phyloP scores from a whole-genome alignment of 805 yeast genomes.

The Ogataea minuta region DNA sequence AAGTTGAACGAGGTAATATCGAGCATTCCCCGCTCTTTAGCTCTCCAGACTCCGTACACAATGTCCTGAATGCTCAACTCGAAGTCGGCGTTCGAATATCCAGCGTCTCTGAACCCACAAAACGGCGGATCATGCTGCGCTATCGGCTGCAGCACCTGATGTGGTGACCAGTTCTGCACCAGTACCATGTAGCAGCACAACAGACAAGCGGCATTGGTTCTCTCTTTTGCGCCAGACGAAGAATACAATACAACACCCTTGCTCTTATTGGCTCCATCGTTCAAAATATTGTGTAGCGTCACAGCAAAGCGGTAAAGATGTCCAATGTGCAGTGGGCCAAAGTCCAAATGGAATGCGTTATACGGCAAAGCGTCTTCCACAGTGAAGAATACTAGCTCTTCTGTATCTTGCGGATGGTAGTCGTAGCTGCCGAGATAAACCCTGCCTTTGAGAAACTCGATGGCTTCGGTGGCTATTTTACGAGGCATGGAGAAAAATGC shows the following conservation, averaged over 20 bases:
- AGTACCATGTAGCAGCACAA: constrained; percentile 92
- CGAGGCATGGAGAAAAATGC: constrained; percentile 24
- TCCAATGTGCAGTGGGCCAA: constrained; percentile 94
- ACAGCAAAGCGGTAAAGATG: constrained; percentile 95
- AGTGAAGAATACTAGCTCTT: constrained; percentile 77
- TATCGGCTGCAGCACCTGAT: constrained; percentile 92
- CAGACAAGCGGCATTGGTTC: constrained; percentile 94
- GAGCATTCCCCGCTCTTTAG: constrained; percentile 86
- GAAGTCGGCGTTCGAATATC: constrained; percentile 93
- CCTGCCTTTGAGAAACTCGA: constrained; percentile 49
- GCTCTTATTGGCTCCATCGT: constrained; percentile 77
- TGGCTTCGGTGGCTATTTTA: constrained; percentile 31
- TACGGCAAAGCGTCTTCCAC: constrained; percentile 91
- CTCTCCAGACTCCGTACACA: constrained; percentile 96
- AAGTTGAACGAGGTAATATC: constrained; percentile 84
- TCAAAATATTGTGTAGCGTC: constrained; percentile 83
- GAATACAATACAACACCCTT: constrained; percentile 92
- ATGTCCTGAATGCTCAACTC: constrained; percentile 92
- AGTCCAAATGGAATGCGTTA: constrained; percentile 93
- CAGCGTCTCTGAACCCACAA: constrained; percentile 95
- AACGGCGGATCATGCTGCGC: constrained; percentile 91
- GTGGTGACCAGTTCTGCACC: constrained; percentile 98
- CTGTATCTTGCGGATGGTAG: constrained; percentile 71
- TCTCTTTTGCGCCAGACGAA: constrained; percentile 69
- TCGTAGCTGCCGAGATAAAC: constrained; percentile 91